Percentiles rank a stretch among this genome's conserved stretches.
Conservation (phyloP, 179 eudicot species). For the Silene vulgaris region DNA sequence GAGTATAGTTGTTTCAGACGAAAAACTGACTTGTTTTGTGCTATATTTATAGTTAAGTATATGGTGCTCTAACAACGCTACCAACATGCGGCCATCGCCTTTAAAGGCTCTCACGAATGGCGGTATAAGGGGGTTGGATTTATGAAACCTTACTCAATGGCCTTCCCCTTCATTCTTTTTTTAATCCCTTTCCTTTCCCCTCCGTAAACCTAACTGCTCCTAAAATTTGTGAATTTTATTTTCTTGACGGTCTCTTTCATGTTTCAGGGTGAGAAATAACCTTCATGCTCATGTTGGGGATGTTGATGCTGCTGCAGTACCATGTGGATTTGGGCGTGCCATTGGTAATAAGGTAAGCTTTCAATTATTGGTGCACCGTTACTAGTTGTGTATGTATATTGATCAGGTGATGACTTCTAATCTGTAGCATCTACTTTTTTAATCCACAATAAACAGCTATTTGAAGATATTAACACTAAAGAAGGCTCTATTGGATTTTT, state of each 20-base stretch:
- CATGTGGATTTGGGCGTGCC: constrained; percentile 97
- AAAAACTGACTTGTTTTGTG: background rate
- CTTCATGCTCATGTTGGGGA: constrained; percentile 74
- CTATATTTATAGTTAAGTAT: background rate
- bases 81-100: background rate
- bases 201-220: background rate
- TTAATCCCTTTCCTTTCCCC: background rate
- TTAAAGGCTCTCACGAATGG: background rate
- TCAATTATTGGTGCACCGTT: constrained; percentile 10
- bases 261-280: constrained; percentile 69
- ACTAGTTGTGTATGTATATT: background rate
- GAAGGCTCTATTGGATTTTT: too few species aligned
- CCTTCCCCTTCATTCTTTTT: background rate
- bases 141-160: too few species aligned
- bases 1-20: constrained; percentile 30
- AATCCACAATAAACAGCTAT: background rate
- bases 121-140: too few species aligned
- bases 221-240: background rate
- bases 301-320: constrained; percentile 96
- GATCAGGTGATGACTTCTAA: constrained; percentile 1
- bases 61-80: background rate
- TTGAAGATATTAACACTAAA: background rate
- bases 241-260: constrained; percentile 16
- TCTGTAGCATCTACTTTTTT: constrained; percentile 2
- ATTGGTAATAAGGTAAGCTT: constrained; percentile 85